Base-by-base conservation (phyloP, 805 yeast species). In the Kluyveromyces wickerhamii region DNA sequence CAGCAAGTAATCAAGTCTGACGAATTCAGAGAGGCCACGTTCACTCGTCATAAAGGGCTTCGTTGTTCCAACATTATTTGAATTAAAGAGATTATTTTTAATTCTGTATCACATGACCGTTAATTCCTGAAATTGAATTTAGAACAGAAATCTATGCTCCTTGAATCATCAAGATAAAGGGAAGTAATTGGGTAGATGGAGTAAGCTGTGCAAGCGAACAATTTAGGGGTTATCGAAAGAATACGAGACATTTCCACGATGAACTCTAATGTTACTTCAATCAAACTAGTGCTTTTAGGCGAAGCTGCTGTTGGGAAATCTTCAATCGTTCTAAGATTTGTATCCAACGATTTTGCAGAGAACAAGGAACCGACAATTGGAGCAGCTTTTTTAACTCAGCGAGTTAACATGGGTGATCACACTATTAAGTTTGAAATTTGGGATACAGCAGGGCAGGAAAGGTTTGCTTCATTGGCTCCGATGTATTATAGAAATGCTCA, bases 261-360 rank as follows among this genome's bases (percentile, higher is more conserved):
- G 62, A 54, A 52, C 39, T 39, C 54, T 7, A 26, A 25, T 18
- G 44, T 54, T 14, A 54, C 57, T 9, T 51, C 59, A 11, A 94
- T 89, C 36, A 89, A 89, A 60, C 71, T 89, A 38, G 98, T 89
- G 7, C 74, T 89, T 26, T 65, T 89, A 29, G 98, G 98, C 19
- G 98, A 89, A 56, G 96, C 96, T 1, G 98, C 98, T 0, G 98
- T 89, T 12, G 98, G 98, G 35, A 89, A 89, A 56, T 85, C 95
- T 4, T 85, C 95, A 5, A 69, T 89, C 21, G 97, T 89, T 22
- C 69, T 89, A 45, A 71, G 97, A 46, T 89, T 89, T 60, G 97
- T 89, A 27, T 78, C 87, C 44, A 86, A 89, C 59, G 96, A 89
- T 54, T 89, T 89, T 62, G 95, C 92, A 59, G 97, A 88, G 59